A percentile compares a stretch with the other conserved stretches of the same genome.
Conservation (phyloP, 163 green algal genomes). For the Prototheca cutis region DNA sequence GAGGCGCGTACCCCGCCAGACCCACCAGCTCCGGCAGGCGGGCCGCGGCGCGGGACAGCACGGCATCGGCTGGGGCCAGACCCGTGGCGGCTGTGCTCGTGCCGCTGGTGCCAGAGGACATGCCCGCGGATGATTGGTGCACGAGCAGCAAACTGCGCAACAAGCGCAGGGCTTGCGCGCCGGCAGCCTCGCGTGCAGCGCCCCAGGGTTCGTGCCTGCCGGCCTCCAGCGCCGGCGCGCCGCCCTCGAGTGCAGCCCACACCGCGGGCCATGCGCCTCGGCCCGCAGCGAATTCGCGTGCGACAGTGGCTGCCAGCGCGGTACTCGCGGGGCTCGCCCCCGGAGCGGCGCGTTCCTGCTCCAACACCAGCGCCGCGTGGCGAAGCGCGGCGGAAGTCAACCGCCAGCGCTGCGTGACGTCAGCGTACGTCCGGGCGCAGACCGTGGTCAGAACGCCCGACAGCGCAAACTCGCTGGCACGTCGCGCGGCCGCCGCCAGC, state of each 20-base stretch:
- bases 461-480: no score
- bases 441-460: no score
- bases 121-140: no score
- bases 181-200: constrained; percentile 30
- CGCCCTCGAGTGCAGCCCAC: background rate
- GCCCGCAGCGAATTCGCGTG: no score
- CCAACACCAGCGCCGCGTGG: constrained; percentile 1
- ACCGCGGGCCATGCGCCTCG: background rate
- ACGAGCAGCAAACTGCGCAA: no score
- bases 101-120: constrained; percentile 39
- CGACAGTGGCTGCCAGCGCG: no score
- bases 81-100: constrained; percentile 27
- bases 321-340: no score
- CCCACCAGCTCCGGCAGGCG: constrained; percentile 48
- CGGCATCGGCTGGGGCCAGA: background rate
- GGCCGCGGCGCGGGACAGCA: constrained; percentile 13
- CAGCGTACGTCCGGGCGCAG: no score
- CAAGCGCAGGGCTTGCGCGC: constrained; percentile 51
- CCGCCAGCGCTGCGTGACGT: no score
- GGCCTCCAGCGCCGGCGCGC: constrained; percentile 2
- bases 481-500: no score
- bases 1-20: constrained; percentile 51
- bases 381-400: no score
- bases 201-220: constrained; percentile 9
- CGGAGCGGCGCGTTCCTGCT: constrained; percentile 12